Conservation (phyloP, 805 yeast genomes). For the Clavispora vitiphila region DNA sequence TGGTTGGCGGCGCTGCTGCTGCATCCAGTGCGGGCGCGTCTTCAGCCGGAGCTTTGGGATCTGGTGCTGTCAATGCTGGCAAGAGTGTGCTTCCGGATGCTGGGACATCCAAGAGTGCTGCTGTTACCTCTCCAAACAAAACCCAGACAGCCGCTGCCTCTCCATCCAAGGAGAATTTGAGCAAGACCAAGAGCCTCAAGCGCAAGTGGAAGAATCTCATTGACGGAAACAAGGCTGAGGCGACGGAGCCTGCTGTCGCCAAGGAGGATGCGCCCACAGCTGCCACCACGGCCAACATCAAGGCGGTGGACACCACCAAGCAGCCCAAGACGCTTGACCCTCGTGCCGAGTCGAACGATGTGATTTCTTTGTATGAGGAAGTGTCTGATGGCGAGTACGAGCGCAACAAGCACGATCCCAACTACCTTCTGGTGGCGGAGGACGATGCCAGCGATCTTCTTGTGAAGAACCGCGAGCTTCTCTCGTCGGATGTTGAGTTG, state of each 20-base stretch:
- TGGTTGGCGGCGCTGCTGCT: constrained; percentile 13
- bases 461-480: background rate
- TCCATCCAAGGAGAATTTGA: constrained; percentile 1
- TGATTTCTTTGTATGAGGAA: constrained; percentile 38
- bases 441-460: constrained; percentile 9
- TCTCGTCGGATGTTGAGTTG: background rate
- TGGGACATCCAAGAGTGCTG: background rate
- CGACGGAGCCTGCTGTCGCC: background rate
- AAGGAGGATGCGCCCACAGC: too few species aligned
- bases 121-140: too few species aligned
- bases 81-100: constrained; percentile 5
- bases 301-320: constrained; percentile 6
- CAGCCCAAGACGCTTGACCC: constrained; percentile 4
- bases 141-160: too few species aligned
- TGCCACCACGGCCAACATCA: constrained; percentile 4
- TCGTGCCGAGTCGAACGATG: constrained; percentile 5
- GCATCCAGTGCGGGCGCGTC: constrained; percentile 16
- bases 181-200: constrained; percentile 14
- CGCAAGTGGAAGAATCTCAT: constrained; percentile 16
- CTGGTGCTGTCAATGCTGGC: constrained; percentile 21
- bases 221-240: constrained; percentile 7
- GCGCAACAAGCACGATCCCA: constrained; percentile 41
- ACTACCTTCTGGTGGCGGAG: constrained; percentile 37
- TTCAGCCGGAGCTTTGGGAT: constrained; percentile 25
- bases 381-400: constrained; percentile 45